phyloP scores from a whole-genome alignment of 2,329 filamentous ascomycete genomes.

The Talaromyces sp. region DNA sequence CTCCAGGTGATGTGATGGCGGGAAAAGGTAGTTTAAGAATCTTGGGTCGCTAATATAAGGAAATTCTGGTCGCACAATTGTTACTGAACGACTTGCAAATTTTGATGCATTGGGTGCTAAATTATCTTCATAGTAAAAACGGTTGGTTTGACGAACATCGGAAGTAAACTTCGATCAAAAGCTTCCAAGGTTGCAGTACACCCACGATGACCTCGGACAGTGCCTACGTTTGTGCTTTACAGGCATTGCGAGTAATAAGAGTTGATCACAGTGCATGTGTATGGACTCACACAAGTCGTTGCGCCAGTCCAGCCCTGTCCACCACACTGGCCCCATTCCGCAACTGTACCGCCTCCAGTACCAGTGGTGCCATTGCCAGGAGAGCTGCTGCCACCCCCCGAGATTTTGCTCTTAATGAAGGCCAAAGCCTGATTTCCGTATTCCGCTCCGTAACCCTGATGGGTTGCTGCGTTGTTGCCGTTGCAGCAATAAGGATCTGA shows the following conservation, averaged over 20 bases:
- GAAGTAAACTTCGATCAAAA: no score
- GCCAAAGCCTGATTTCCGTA: conserved; percentile 60
- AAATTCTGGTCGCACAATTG: background rate
- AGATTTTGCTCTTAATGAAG: conserved; percentile 54
- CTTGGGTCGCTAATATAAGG: background rate
- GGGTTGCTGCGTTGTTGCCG: conserved; percentile 59
- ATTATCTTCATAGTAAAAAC: background rate
- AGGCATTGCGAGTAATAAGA: conserved; percentile 35
- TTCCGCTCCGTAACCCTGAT: conserved; percentile 61
- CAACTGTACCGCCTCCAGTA: conserved; percentile 5
- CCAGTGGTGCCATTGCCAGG: background rate
- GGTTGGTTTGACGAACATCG: background rate
- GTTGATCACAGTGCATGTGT: conserved; percentile 29
- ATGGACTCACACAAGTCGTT: conserved; percentile 29
- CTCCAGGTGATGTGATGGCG: background rate
- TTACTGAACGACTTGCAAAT: background rate
- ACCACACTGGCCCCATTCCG: conserved; percentile 28
- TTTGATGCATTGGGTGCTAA: background rate
- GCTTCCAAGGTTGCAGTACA: background rate
- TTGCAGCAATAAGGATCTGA: conserved; percentile 67
- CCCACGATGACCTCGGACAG: background rate
- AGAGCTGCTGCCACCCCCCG: conserved; percentile 1
- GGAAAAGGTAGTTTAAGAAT: background rate
- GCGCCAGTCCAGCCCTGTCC: conserved; percentile 31
- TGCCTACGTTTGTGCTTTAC: conserved; percentile 11